Evolutionary conservation across 228 moss, liverwort and hornwort genomes (phyloP).

Genomic region (Sphagnum fallax): DNA sequence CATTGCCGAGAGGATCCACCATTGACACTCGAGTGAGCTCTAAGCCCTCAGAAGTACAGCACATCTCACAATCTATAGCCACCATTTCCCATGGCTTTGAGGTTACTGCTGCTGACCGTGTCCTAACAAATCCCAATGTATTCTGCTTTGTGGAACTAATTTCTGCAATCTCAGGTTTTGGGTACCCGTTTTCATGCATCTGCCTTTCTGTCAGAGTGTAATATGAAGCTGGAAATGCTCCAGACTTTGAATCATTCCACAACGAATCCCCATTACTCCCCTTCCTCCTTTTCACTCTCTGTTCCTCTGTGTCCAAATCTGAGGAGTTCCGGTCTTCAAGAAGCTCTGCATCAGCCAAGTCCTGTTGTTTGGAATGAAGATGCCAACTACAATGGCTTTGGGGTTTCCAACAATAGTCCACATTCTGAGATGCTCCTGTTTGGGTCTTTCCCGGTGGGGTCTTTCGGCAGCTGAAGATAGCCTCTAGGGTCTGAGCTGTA

Average conservation of each 20-base stretch:
- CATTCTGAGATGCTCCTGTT: neutral
- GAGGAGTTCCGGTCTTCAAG: neutral
- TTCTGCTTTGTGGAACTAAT: constrained; percentile 17
- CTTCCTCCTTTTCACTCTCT: neutral
- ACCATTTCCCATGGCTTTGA: constrained; percentile 49
- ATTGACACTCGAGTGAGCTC: constrained; percentile 87
- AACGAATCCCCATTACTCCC: neutral
- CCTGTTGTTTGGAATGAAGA: neutral
- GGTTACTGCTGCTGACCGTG: constrained; percentile 27
- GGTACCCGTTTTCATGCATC: constrained; percentile 79
- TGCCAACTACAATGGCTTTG: too few species aligned
- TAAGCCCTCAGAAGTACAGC: constrained; percentile 62
- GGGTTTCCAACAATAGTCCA: neutral
- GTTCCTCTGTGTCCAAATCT: neutral
- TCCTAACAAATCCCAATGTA: constrained; percentile 55
- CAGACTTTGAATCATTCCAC: too few species aligned
- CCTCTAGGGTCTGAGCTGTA: constrained; percentile 45
- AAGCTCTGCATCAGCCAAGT: constrained; percentile 1
- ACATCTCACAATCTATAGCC: constrained; percentile 97
- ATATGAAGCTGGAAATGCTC: constrained; percentile 37
- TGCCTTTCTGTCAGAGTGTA: constrained; percentile 56
- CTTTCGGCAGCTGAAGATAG: constrained; percentile 57
- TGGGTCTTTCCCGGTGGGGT: neutral
- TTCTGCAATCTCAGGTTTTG: constrained; percentile 24
- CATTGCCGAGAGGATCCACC: constrained; percentile 41